Evolutionary conservation across 441 rosid genomes (phyloP), one percentile per base, ranked within the genome.

Genomic region (Capsella rubella): DNA sequence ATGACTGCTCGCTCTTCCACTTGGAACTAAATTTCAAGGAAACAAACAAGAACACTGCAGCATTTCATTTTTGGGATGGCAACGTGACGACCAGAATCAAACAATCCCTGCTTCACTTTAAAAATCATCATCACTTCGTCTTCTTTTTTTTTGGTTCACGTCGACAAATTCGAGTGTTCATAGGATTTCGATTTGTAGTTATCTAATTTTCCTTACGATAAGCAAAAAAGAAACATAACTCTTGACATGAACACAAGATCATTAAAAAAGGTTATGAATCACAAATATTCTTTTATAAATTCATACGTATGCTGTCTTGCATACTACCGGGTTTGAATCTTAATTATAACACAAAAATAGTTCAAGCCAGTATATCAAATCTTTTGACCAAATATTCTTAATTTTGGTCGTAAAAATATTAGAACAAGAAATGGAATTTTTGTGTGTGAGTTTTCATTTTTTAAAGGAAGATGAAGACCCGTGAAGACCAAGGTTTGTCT

Each of bases 401-500:
- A 39, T 59, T 16, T 59, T 37, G 9, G 7, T 37, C 16, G 15
- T 59, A 21, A 25, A 47, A 58, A 1, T 21, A 21, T 45, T 49
- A 31, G 37, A 18, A 31, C 11, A 28, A 31, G 4, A 59, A 52
- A 52, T 3, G 9, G 25, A 40, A 12, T 50, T 12, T 21, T 21
- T 21, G 28, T 15, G 3, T 6, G 1, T 15, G 25, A 21, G 2
- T 21, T 21, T 21, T 21, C 54, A 2, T 13, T 42, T 28, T 50
- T 1, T 5, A 1, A 45, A 40, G 54, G n/a, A 43, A 54, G 71
- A 73, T 45, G 14, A 61, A 65, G 72, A 74, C 68, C 61, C 73
- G 73, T 67, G 78, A 74, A 67, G 68, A 74, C 73, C 37, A 66
- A 49, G 35, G 13, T 67, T 66, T 74, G 78, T 66, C 60, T 18